Conservation (phyloP, 2,329 filamentous ascomycete genomes). For the Xylariales sp. region DNA sequence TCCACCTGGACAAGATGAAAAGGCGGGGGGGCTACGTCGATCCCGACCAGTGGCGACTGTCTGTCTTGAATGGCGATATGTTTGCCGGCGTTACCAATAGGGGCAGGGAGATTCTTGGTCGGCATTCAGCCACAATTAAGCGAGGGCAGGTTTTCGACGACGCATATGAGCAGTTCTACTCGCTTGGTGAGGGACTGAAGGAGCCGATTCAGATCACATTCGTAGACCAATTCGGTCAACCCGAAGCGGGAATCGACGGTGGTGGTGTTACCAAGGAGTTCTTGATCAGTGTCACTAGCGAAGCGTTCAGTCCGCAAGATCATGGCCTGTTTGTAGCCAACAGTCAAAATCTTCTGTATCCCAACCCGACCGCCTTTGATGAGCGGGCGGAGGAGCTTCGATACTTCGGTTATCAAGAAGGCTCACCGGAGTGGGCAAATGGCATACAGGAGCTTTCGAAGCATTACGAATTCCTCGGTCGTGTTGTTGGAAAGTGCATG, state of each 20-base stretch:
- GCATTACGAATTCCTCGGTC: slow-evolving; percentile 86
- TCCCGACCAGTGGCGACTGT: slow-evolving; percentile 70
- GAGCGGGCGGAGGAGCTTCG: slow-evolving; percentile 58
- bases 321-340: slow-evolving; percentile 75
- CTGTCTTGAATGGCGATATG: slow-evolving; percentile 46
- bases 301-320: slow-evolving; percentile 63
- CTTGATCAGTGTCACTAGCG: slow-evolving; percentile 78
- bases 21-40: slow-evolving; percentile 66
- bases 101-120: slow-evolving; percentile 38
- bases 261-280: slow-evolving; percentile 98
- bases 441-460: slow-evolving; percentile 58
- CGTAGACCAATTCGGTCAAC: slow-evolving; percentile 80
- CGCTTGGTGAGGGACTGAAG: slow-evolving; percentile 77
- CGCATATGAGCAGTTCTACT: slow-evolving; percentile 78
- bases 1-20: slow-evolving; percentile 74
- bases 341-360: slow-evolving; percentile 80
- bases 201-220: slow-evolving; percentile 97
- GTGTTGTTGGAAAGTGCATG: slow-evolving; percentile 91
- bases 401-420: slow-evolving; percentile 34
- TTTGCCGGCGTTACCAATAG: slow-evolving; percentile 16
- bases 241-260: slow-evolving; percentile 92
- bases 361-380: slow-evolving; percentile 76
- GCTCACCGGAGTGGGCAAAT: slow-evolving; percentile 48
- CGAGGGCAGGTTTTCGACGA: slow-evolving; percentile 80
- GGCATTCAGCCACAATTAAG: slow-evolving; percentile 74